Conservation (phyloP, 495 filamentous ascomycete species). For the Daldinia caldariorum region DNA sequence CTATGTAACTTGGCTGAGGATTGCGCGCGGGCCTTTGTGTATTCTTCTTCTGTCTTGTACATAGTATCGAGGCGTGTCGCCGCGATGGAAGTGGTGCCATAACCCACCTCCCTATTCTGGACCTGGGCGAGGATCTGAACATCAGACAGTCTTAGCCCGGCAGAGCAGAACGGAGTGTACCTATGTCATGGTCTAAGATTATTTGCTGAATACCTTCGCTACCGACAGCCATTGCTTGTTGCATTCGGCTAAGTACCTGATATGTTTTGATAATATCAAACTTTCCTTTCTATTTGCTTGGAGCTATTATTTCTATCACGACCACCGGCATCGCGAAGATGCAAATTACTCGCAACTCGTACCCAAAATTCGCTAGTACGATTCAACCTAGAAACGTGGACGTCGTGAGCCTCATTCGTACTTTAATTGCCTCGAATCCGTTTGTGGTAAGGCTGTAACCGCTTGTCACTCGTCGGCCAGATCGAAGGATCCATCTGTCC, state of each 20-base stretch:
- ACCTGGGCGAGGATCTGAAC: slow-evolving; percentile 36
- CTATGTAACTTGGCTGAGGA: slow-evolving; percentile 14
- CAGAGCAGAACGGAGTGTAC: slow-evolving; percentile 5
- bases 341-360: neutral
- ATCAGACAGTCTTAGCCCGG: slow-evolving; percentile 37
- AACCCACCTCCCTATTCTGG: slow-evolving; percentile 48
- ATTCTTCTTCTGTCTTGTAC: slow-evolving; percentile 15
- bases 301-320: neutral
- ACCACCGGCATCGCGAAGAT: neutral
- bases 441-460: slow-evolving; percentile 40
- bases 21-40: slow-evolving; percentile 25
- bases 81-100: slow-evolving; percentile 50
- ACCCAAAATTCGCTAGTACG: neutral
- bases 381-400: slow-evolving; percentile 7
- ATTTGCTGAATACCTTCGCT: neutral
- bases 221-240: slow-evolving; percentile 15
- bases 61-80: slow-evolving; percentile 33
- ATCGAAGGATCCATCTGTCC: slow-evolving; percentile 30
- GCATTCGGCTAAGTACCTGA: neutral
- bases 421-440: slow-evolving; percentile 29
- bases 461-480: slow-evolving; percentile 23
- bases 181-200: neutral
- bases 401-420: slow-evolving; percentile 14
- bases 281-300: neutral
- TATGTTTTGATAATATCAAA: neutral